phyloP scores from a whole-genome alignment of 176 grass and related monocot species.

The Oryza australiensis region DNA sequence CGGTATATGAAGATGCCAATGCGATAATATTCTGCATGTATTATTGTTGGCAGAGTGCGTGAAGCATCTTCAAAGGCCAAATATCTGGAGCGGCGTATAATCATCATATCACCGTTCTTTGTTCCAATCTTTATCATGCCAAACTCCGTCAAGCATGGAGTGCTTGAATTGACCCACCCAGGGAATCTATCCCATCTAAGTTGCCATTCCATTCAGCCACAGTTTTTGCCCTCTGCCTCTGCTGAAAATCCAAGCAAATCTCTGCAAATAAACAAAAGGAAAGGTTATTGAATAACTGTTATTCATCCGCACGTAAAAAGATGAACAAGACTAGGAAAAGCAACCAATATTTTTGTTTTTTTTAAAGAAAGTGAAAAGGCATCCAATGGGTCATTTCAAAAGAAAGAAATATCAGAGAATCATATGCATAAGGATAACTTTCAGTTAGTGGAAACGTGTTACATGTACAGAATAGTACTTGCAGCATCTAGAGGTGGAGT shows the following conservation, averaged over 20 bases:
- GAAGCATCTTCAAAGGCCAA: constrained; percentile 38
- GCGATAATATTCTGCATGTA: constrained; percentile 26
- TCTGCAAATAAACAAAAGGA: constrained; percentile 11
- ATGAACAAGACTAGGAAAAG: background rate
- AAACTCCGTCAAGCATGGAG: constrained; percentile 29
- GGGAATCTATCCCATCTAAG: background rate
- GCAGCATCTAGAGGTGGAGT: constrained; percentile 27
- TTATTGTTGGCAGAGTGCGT: background rate
- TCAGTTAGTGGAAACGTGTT: constrained; percentile 5
- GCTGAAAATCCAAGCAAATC: background rate
- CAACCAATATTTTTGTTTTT: background rate
- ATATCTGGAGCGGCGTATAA: background rate
- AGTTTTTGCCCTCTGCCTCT: background rate
- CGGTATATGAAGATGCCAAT: constrained; percentile 12
- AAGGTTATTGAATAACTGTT: background rate
- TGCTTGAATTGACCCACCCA: background rate
- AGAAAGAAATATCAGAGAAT: constrained; percentile 15
- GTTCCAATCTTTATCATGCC: constrained; percentile 9
- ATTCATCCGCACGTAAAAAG: background rate
- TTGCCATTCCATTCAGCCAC: background rate
- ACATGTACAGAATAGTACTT: constrained; percentile 1
- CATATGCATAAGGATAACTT: background rate
- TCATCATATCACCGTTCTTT: background rate
- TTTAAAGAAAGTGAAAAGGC: background rate
- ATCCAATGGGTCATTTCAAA: constrained; percentile 11